These are phyloP conservation scores for Suillus decipiens DNA, from an alignment of 768 basidiomycete genomes.

Conservation along the genomic window DNA sequence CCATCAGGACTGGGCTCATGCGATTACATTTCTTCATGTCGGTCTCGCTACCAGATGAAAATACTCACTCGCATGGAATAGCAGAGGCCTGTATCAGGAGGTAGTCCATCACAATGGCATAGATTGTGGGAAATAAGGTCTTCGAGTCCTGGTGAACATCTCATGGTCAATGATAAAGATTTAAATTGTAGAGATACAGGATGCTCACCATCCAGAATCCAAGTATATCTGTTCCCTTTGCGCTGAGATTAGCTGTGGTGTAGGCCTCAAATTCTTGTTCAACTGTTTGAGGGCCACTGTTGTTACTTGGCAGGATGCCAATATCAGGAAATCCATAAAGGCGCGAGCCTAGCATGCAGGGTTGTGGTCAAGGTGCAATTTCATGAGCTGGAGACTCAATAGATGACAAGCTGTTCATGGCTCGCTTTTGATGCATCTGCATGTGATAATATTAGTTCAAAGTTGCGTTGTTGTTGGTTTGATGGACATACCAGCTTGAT, in stretches of 20 bases:
- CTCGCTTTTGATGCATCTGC: not conserved
- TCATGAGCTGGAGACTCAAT: not conserved
- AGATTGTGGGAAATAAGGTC: constrained; percentile 1
- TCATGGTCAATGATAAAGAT: not conserved
- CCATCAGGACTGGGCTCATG: too few species aligned
- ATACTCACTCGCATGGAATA: constrained; percentile 24
- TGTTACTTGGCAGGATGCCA: not conserved
- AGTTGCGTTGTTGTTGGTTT: not conserved
- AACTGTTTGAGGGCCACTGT: not conserved
- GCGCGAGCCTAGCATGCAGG: not conserved
- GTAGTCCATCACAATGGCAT: constrained; percentile 19
- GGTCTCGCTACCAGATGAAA: constrained; percentile 16
- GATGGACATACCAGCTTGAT: not conserved
- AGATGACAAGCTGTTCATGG: not conserved
- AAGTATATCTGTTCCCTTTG: not conserved
- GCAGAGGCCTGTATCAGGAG: constrained; percentile 25
- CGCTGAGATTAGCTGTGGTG: not conserved
- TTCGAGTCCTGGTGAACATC: not conserved
- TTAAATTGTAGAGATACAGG: not conserved
- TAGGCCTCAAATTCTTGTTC: not conserved
- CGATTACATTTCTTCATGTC: too few species aligned
- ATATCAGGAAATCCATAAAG: not conserved
- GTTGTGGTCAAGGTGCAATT: not conserved
- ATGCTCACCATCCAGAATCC: not conserved
- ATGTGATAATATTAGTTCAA: not conserved